Conservation (phyloP, 129 eudicot species). For the Logfia minima region DNA sequence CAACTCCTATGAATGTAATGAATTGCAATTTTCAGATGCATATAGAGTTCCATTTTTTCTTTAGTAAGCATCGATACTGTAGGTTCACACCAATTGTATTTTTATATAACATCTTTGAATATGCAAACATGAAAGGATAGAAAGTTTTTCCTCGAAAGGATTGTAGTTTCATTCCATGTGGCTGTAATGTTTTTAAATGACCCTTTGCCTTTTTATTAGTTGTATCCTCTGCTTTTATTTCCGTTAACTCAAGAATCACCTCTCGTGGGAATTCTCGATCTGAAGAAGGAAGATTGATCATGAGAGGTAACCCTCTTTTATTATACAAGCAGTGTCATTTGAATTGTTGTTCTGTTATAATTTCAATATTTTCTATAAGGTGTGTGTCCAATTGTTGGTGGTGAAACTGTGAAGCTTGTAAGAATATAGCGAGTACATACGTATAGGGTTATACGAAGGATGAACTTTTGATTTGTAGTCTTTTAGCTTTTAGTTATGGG, state of each 20-base stretch:
- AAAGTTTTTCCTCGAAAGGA: slow-evolving; percentile 1
- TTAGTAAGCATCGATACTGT: background rate
- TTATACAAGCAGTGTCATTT: background rate
- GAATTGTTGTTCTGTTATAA: background rate
- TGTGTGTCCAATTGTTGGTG: background rate
- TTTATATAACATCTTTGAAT: slow-evolving; percentile 32
- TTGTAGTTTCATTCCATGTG: background rate
- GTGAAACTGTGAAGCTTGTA: background rate
- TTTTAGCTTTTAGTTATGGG: background rate
- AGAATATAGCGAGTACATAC: background rate
- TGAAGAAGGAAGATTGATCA: background rate
- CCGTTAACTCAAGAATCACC: background rate
- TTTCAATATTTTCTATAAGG: background rate
- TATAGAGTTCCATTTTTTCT: slow-evolving; percentile 26
- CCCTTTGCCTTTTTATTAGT: background rate
- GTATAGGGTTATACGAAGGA: background rate
- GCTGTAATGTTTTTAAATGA: background rate
- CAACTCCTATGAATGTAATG: slow-evolving; percentile 24
- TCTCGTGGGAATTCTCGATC: background rate
- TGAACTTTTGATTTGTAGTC: background rate
- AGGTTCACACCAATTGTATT: slow-evolving; percentile 39
- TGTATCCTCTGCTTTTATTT: background rate
- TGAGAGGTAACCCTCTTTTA: slow-evolving; percentile 12
- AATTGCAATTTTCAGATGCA: slow-evolving; percentile 29
- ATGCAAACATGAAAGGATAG: slow-evolving; percentile 38